These are phyloP conservation scores for Vachellia collinsii DNA, from an alignment of 306 rosid genomes.

Conservation along the genomic window DNA sequence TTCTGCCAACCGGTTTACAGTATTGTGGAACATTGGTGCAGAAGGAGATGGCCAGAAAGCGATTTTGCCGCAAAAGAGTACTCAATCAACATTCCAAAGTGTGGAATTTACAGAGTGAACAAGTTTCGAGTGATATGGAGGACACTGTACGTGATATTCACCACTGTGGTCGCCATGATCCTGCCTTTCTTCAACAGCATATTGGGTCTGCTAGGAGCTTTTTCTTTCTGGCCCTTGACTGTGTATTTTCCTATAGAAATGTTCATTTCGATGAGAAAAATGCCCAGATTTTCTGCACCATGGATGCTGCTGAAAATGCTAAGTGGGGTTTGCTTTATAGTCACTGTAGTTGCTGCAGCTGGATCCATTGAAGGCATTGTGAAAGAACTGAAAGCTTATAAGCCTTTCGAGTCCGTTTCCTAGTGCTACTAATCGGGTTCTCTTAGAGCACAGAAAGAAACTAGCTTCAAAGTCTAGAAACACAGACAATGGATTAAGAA, in stretches of 20 bases:
- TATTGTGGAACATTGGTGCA: constrained; percentile 38
- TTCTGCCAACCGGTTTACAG: constrained; percentile 41
- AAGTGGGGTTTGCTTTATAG: constrained; percentile 49
- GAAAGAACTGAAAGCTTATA: constrained; percentile 34
- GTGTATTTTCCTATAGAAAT: constrained; percentile 69
- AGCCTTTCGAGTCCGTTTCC: constrained; percentile 45
- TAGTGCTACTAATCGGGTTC: neutral
- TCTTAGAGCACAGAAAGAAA: neutral
- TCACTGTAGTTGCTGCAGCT: constrained; percentile 49
- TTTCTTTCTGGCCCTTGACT: constrained; percentile 62
- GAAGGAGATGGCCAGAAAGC: constrained; percentile 46
- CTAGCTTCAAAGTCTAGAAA: neutral
- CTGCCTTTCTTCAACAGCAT: constrained; percentile 72
- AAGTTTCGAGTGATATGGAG: constrained; percentile 53
- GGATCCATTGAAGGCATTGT: constrained; percentile 60
- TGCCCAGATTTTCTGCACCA: constrained; percentile 42
- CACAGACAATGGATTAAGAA: neutral
- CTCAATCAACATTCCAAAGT: constrained; percentile 31
- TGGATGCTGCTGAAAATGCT: constrained; percentile 52
- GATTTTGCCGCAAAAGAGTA: constrained; percentile 48
- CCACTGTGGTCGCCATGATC: constrained; percentile 41
- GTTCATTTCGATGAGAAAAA: constrained; percentile 48
- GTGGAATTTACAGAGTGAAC: constrained; percentile 49
- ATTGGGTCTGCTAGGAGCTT: constrained; percentile 60
- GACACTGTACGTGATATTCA: constrained; percentile 43